Base-by-base conservation (phyloP, 371 early-diverging fungal species). In the Massospora cicadina region DNA sequence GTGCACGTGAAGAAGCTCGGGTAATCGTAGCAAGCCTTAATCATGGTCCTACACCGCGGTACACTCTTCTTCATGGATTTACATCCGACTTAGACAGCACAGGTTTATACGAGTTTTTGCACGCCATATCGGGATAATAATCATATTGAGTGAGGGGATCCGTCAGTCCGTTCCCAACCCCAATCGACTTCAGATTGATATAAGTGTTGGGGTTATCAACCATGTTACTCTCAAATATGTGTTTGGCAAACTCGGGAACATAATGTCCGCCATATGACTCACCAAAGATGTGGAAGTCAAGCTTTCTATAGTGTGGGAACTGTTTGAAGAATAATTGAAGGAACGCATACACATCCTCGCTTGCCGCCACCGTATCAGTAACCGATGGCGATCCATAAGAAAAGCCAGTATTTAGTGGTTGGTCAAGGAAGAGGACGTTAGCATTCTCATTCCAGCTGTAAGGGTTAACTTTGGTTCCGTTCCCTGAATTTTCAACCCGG, bases 111-210 rank as follows among this genome's bases (percentile, higher is more conserved):
- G 83, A 76, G 66, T 81, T 83, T 54, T 86, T 81, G 71, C 90
- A 88, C 1, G 86, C 87, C 87, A 91, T 90, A 66, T 86, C 74
- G 21, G 89, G 80, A 71, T 91, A 96, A 73, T 85, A 90, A 71
- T 88, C 80, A 76, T 90, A 94, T 77, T 96, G 96, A 5, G 81
- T 75, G 63, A 86, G 75, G 27, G 92, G 91, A 67, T 94, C 93
- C 1, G 89, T 88, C 69, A 94, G 73, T 7, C 94, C 97, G 68
- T 96, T 96, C 33, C 96, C 96, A 56, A 94, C 87, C 65, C 87
- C 73, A 63, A 96, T 72, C 56, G 84, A 81, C 64, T 79, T 82
- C 60, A 91, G 76, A 68, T 87, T 85, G 72, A 91, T 79, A 5
- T 55, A 0, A 7, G 68, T 65, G 24, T 79, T 68, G 26, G 71